Evolutionary conservation across 345 rosid species (phyloP), one percentile per base, ranked within the genome.

Genomic region (Sisymbrium irio): DNA sequence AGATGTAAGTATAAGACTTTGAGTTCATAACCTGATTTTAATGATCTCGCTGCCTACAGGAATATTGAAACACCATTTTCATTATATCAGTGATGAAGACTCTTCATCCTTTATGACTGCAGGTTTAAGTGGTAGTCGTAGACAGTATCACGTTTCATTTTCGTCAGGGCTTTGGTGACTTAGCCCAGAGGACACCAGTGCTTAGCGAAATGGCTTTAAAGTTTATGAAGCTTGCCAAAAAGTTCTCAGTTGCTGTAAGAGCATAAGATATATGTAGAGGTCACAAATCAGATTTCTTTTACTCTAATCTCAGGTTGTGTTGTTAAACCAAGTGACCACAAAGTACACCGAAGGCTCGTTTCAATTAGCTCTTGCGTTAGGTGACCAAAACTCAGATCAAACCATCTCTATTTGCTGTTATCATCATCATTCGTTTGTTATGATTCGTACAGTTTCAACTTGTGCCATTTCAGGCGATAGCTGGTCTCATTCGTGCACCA

Each of bases 121-220:
- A 94, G 99, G 97, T 94, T 47, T 88, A 89, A 82, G 45, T 89
- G 46, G 85, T 94, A 8, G 69, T 94, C 32, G 80, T 94, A 19
- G 97, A 94, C 72, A 94, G 99, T 61, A 72, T 94, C 73, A 84
- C 99, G 56, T 92, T 92, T 84, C 99, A 91, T 82, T 89, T 94
- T 85, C 97, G 97, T 40, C 99, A 94, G 79, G 93, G 87, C 83
- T 92, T 87, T 81, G 97, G 88, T 17, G 92, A 94, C 81, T 64
- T 92, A 65, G 89, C 85, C 49, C 87, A 82, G 33, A 81, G 99
- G 66, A 94, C 99, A 25, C 85, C 89, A 37, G 79, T 87, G 18
- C 97, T 95, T 3, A 77, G 87, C 72, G 92, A 82, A 76, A 83
- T 95, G 88, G 90, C 97, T 33, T 79, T 87, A 50, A 95, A 95